Percentiles rank a stretch among this genome's conserved stretches.
Conservation (phyloP, 2,329 filamentous ascomycete genomes). For the Dactylellina drechsleri region DNA sequence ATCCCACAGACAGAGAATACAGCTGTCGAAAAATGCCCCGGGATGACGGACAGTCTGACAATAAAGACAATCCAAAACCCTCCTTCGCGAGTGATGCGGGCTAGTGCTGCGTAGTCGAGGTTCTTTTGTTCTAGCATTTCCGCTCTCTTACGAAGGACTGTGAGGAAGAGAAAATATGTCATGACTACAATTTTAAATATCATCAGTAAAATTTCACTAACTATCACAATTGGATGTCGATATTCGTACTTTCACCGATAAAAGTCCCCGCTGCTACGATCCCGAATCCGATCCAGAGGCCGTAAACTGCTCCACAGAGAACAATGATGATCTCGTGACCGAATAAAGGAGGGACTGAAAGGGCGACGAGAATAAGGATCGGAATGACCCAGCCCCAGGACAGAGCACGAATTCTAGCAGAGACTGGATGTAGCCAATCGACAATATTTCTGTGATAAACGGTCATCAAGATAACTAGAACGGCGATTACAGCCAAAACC, state of each 20-base stretch:
- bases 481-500: slow-evolving; percentile 20
- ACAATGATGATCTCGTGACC: slow-evolving; percentile 64
- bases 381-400: slow-evolving; percentile 63
- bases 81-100: slow-evolving; percentile 62
- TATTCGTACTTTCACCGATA: slow-evolving; percentile 61
- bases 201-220: not conserved
- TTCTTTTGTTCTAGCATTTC: slow-evolving; percentile 63
- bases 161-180: slow-evolving; percentile 64
- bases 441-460: slow-evolving; percentile 62
- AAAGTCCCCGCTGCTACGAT: slow-evolving; percentile 63
- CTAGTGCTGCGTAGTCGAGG: slow-evolving; percentile 62
- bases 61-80: slow-evolving; percentile 63
- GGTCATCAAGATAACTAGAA: slow-evolving; percentile 59
- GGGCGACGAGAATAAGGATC: slow-evolving; percentile 62
- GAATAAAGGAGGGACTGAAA: slow-evolving; percentile 64
- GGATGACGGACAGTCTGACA: slow-evolving; percentile 63
- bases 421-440: slow-evolving; percentile 61
- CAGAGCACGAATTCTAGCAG: slow-evolving; percentile 61
- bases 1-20: slow-evolving; percentile 64
- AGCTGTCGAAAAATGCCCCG: slow-evolving; percentile 64
- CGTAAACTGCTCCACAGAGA: slow-evolving; percentile 63
- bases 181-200: slow-evolving; percentile 18
- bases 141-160: slow-evolving; percentile 61
- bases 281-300: slow-evolving; percentile 63
- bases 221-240: not conserved